phyloP scores from a whole-genome alignment of 805 yeast genomes.

The Kregervanrija pseudodelftensis region DNA sequence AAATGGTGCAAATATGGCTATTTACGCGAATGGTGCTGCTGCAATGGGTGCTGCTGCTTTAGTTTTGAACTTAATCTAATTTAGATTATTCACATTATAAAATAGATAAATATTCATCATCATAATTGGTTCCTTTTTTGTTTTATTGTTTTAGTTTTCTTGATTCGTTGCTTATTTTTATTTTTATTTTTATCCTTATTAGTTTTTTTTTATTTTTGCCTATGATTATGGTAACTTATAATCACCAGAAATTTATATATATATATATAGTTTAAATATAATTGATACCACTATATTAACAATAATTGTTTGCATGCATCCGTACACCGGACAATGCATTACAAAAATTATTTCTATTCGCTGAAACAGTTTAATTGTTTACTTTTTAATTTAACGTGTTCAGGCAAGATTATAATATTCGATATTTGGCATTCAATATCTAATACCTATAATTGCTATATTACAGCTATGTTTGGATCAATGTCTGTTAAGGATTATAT shows the following conservation, averaged over 20 bases:
- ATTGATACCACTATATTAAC: no score
- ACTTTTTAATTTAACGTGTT: no score
- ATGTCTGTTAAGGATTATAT: slow-evolving; percentile 23
- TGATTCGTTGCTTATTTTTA: not conserved
- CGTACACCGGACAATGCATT: no score
- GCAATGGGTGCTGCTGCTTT: slow-evolving; percentile 21
- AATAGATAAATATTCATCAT: not conserved
- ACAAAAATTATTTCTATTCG: no score
- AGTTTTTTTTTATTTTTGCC: not conserved
- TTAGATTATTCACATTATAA: not conserved
- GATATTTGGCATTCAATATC: no score
- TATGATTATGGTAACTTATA: no score
- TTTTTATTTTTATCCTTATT: not conserved
- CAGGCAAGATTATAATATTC: no score
- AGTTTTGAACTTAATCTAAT: slow-evolving; percentile 12
- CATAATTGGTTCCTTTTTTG: not conserved
- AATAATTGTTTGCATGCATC: no score
- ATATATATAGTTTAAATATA: no score
- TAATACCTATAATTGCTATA: no score
- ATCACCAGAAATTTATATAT: no score
- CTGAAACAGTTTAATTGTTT: no score
- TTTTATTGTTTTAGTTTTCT: slow-evolving; percentile 1
- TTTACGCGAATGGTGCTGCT: slow-evolving; percentile 23
- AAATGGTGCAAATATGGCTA: slow-evolving; percentile 21
- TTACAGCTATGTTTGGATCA: slow-evolving; percentile 20